These are phyloP conservation scores for Pichia sp. DNA, from an alignment of 1,139 yeast genomes.

Conservation along the genomic window DNA sequence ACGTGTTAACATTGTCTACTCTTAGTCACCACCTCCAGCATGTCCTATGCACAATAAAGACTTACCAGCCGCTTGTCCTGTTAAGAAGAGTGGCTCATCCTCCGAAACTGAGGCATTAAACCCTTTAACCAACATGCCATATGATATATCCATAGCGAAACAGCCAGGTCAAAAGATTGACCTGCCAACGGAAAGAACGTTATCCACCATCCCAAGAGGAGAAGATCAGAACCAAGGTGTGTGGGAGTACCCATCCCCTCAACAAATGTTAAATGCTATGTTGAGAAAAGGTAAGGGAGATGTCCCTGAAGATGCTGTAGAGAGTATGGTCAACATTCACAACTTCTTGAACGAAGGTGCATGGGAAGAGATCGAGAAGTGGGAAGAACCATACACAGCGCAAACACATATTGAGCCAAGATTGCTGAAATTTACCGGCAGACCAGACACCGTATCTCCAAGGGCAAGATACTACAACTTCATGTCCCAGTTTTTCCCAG, in stretches of 20 bases:
- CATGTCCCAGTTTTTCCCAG: slow-evolving; percentile 70
- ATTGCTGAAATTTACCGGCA: slow-evolving; percentile 81
- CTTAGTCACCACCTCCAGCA: slow-evolving; percentile 16
- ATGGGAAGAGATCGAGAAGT: slow-evolving; percentile 87
- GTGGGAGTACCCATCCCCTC: slow-evolving; percentile 99
- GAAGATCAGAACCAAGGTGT: slow-evolving; percentile 58
- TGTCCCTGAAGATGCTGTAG: slow-evolving; percentile 92
- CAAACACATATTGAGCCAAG: slow-evolving; percentile 63
- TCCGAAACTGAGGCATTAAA: slow-evolving; percentile 42
- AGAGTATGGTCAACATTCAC: slow-evolving; percentile 95
- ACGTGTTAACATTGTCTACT: not conserved
- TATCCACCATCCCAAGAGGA: slow-evolving; percentile 87
- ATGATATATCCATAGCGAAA: slow-evolving; percentile 55
- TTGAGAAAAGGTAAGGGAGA: slow-evolving; percentile 84
- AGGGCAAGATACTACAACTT: slow-evolving; percentile 69
- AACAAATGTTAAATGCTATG: slow-evolving; percentile 98
- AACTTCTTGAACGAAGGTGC: slow-evolving; percentile 97
- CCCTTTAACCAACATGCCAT: slow-evolving; percentile 90
- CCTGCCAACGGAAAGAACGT: slow-evolving; percentile 77
- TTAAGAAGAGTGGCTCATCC: slow-evolving; percentile 8
- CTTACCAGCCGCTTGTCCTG: slow-evolving; percentile 34
- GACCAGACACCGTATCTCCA: slow-evolving; percentile 87
- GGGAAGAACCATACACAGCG: slow-evolving; percentile 69
- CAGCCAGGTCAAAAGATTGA: slow-evolving; percentile 79
- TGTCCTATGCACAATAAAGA: slow-evolving; percentile 19